These are phyloP conservation scores for Kurtzmaniella quercitrusa DNA, from an alignment of 1,139 yeast species.

Conservation along the genomic window DNA sequence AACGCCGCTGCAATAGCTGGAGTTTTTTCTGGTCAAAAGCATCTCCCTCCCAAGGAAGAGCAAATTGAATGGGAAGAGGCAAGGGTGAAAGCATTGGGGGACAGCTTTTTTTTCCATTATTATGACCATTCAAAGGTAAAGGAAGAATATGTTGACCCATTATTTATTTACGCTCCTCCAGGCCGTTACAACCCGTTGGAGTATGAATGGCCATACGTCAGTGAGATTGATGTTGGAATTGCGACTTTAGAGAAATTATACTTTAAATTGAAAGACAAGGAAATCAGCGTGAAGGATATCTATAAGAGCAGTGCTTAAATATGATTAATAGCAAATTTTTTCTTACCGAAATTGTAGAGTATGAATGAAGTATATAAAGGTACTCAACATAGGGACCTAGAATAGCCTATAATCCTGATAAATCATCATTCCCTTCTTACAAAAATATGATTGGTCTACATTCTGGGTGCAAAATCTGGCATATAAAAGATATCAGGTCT, in stretches of 20 bases:
- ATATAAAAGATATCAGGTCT: not conserved
- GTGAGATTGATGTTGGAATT: constrained; percentile 22
- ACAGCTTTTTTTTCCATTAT: constrained; percentile 22
- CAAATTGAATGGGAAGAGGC: constrained; percentile 28
- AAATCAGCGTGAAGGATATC: not conserved
- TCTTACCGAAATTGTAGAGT: no score
- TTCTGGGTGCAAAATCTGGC: not conserved
- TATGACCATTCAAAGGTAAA: constrained; percentile 18
- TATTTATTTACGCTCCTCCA: constrained; percentile 18
- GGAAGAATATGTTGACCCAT: constrained; percentile 19
- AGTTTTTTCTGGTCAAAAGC: constrained; percentile 33
- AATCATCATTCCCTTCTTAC: no score
- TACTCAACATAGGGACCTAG: no score
- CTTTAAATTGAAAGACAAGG: constrained; percentile 18
- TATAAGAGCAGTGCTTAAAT: not conserved
- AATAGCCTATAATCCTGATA: no score
- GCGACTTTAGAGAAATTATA: constrained; percentile 21
- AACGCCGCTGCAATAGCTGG: constrained; percentile 45
- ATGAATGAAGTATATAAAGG: no score
- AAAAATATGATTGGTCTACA: not conserved
- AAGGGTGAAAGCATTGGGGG: constrained; percentile 17
- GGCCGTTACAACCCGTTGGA: constrained; percentile 23
- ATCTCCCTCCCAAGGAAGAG: constrained; percentile 24
- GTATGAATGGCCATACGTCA: constrained; percentile 19
- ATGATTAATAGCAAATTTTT: no score